Conservation (phyloP, 495 filamentous ascomycete genomes). For the Melanomma pulvis-pyrius region DNA sequence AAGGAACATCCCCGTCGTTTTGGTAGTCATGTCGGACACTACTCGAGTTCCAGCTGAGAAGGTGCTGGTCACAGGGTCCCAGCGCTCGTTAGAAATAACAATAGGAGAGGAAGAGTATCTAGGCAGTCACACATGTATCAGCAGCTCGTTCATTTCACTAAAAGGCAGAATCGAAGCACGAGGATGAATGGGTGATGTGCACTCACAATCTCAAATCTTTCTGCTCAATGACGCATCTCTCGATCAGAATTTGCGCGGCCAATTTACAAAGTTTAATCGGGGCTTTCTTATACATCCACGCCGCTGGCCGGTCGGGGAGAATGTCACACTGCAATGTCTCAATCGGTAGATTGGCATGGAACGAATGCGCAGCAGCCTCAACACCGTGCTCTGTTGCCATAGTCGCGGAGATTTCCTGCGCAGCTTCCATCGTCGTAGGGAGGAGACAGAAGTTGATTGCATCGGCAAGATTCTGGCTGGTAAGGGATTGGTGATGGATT, state of each 20-base stretch:
- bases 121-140: neutral
- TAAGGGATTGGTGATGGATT: slow-evolving; percentile 70
- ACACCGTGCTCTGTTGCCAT: slow-evolving; percentile 69
- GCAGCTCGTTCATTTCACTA: neutral
- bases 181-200: neutral
- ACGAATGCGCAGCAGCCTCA: slow-evolving; percentile 64
- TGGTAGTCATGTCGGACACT: neutral
- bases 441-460: slow-evolving; percentile 63
- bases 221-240: slow-evolving; percentile 27
- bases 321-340: slow-evolving; percentile 65
- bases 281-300: slow-evolving; percentile 69
- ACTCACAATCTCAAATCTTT: neutral
- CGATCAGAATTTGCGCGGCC: slow-evolving; percentile 63
- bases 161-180: neutral
- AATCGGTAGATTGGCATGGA: slow-evolving; percentile 68
- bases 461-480: slow-evolving; percentile 61
- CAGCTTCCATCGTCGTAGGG: slow-evolving; percentile 58
- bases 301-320: slow-evolving; percentile 65
- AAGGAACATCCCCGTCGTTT: neutral
- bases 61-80: slow-evolving; percentile 37
- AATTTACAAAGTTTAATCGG: slow-evolving; percentile 67
- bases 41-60: neutral
- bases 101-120: neutral
- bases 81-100: neutral
- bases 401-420: slow-evolving; percentile 59